A percentile compares a stretch with the other conserved stretches of the same genome.
These are phyloP conservation scores for Apiotrichum gracile DNA, from an alignment of 1,284 basidiomycete genomes.

Conservation along the genomic window DNA sequence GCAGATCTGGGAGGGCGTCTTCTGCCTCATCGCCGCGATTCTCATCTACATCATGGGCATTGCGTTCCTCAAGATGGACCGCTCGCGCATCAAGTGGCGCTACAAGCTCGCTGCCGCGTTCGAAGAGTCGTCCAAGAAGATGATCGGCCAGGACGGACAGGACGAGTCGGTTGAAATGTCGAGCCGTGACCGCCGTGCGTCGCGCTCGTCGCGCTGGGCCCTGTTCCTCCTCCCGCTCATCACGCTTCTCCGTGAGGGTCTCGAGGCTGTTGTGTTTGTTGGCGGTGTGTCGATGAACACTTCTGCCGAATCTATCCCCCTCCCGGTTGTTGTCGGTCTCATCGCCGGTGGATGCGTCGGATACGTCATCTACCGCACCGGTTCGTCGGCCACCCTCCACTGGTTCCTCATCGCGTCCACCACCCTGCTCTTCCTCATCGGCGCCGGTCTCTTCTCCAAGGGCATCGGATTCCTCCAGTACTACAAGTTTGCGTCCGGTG, in stretches of 20 bases:
- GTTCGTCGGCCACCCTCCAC: constrained; percentile 49
- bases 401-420: constrained; percentile 84
- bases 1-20: constrained; percentile 59
- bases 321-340: constrained; percentile 77
- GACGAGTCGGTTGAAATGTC: constrained; percentile 38
- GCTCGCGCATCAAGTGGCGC: constrained; percentile 81
- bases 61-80: constrained; percentile 59
- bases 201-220: constrained; percentile 63
- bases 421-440: constrained; percentile 81
- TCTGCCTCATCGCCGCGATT: constrained; percentile 69
- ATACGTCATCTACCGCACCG: constrained; percentile 47
- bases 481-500: constrained; percentile 50
- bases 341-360: constrained; percentile 63
- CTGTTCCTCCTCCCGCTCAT: constrained; percentile 82
- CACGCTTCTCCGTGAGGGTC: constrained; percentile 79
- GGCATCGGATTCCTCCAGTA: constrained; percentile 61
- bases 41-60: constrained; percentile 79
- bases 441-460: constrained; percentile 78
- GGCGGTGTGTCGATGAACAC: constrained; percentile 82
- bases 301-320: constrained; percentile 73
- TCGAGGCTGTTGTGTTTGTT: constrained; percentile 89
- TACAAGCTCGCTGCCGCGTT: constrained; percentile 78
- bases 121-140: constrained; percentile 35
- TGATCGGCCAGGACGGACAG: constrained; percentile 1
- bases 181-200: constrained; percentile 44